Evolutionary conservation across 495 filamentous ascomycete genomes (phyloP).

Genomic region (Talaromyces thailandensis): DNA sequence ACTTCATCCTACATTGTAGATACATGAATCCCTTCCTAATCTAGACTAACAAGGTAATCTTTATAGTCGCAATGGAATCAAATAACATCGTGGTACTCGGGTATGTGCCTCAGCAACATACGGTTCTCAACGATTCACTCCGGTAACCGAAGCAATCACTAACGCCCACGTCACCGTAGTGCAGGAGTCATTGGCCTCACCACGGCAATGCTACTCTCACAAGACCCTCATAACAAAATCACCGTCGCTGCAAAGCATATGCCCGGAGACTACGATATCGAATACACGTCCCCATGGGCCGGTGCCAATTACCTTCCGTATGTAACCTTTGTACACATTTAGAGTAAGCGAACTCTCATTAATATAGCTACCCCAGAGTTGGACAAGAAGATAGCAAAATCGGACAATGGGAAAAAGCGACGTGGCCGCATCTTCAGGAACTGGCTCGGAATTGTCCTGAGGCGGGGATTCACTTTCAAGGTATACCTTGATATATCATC

Average conservation of each 20-base stretch:
- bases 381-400: conserved; percentile 42
- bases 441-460: conserved; percentile 69
- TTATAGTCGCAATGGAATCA: conserved; percentile 19
- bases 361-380: conserved; percentile 27
- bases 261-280: conserved; percentile 96
- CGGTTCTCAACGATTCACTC: not conserved
- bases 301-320: conserved; percentile 90
- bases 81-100: conserved; percentile 58
- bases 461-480: conserved; percentile 82
- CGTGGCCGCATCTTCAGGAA: conserved; percentile 57
- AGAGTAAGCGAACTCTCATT: not conserved
- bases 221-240: conserved; percentile 55
- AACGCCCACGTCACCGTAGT: conserved; percentile 29
- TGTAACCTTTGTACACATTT: conserved; percentile 14
- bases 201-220: conserved; percentile 76
- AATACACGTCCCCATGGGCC: conserved; percentile 94
- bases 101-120: conserved; percentile 25
- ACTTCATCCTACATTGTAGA: not conserved
- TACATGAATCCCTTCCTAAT: not conserved
- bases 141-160: not conserved
- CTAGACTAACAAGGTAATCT: no score
- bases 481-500: conserved; percentile 24
- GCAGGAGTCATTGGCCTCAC: conserved; percentile 90
- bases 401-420: conserved; percentile 53
- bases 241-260: conserved; percentile 92